Base-by-base conservation (phyloP, 2,329 filamentous ascomycete genomes). In the Botrytis squamosa region DNA sequence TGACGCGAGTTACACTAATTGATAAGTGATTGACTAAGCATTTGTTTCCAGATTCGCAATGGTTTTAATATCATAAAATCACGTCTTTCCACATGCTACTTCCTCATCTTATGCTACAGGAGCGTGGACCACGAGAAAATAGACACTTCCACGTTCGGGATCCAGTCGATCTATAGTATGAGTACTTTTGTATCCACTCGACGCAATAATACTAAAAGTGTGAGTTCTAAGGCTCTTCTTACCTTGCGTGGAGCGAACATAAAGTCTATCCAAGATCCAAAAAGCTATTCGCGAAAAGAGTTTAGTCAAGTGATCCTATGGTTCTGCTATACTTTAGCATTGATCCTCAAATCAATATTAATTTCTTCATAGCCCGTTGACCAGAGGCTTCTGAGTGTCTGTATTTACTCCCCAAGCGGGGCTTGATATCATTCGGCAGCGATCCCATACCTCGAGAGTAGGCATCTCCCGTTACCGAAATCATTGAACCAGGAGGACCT, bases 1-100 rank as follows among this genome's bases (percentile, higher is more conserved):
- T n/a, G 22, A 3, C 25, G 6, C 25, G 0, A 14, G 0, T 14
- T 14, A n/a, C 5, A 16, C 49, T 1, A 7, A 3, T 12, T 16
- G 7, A 3, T 16, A 14, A 3, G 25, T 3, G 25, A 55, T 7
- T n/a, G 10, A 6, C 12, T 16, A n/a, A n/a, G 7, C 4, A 16
- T 55, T 16, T n/a, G 1, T 55, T n/a, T n/a, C 49, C 25, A 55
- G 25, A 55, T 55, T n/a, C 25, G 25, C 49, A 55, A n/a, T 55
- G 12, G 5, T 4, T 55, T 16, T n/a, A n/a, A 5, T 55, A n/a
- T 55, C 25, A 55, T 3, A n/a, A 55, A n/a, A n/a, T n/a, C 2
- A n/a, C 12, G 2, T 16, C 4, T n/a, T 55, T n/a, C 12, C 9
- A 55, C 25, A 55, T n/a, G 2, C n/a, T 12, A 12, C 49, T 55